Conservation (phyloP, 2,329 filamentous ascomycete genomes). For the Colletotrichum truncatum region DNA sequence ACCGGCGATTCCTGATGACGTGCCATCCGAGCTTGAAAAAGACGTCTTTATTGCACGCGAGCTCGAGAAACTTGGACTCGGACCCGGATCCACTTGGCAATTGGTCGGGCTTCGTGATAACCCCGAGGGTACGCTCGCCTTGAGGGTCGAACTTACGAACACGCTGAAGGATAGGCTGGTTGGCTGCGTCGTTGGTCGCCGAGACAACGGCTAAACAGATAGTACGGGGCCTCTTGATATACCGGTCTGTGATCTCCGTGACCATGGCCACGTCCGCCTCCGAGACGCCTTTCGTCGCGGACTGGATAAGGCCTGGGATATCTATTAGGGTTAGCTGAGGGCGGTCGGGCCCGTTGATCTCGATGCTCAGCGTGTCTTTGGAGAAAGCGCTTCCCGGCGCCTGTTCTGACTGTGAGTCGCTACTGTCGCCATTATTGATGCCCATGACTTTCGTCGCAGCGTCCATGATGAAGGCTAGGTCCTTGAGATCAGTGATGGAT, state of each 20-base stretch:
- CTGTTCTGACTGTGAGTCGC: not conserved
- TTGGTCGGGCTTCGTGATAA: constrained; percentile 61
- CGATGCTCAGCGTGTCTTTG: constrained; percentile 56
- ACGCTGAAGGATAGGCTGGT: not conserved
- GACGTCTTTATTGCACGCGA: constrained; percentile 56
- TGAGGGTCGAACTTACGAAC: constrained; percentile 23
- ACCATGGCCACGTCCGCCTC: constrained; percentile 54
- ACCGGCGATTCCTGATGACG: constrained; percentile 26
- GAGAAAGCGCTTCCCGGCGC: constrained; percentile 44
- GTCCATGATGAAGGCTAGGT: constrained; percentile 47
- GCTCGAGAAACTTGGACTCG: constrained; percentile 47
- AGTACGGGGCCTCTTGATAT: constrained; percentile 64
- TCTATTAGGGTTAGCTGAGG: constrained; percentile 68
- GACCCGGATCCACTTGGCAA: constrained; percentile 43
- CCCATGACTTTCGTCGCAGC: constrained; percentile 59
- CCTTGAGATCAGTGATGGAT: constrained; percentile 30
- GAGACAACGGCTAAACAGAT: constrained; percentile 69
- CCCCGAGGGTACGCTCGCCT: constrained; percentile 55
- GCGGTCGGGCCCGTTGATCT: constrained; percentile 55
- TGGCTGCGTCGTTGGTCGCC: constrained; percentile 56
- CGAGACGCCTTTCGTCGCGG: constrained; percentile 56
- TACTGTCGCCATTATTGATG: constrained; percentile 41
- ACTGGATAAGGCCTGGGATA: constrained; percentile 64
- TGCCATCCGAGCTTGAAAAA: constrained; percentile 51
- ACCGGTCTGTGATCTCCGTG: constrained; percentile 56